Conservation (phyloP, 2,329 filamentous ascomycete species). For the Cytospora mali region DNA sequence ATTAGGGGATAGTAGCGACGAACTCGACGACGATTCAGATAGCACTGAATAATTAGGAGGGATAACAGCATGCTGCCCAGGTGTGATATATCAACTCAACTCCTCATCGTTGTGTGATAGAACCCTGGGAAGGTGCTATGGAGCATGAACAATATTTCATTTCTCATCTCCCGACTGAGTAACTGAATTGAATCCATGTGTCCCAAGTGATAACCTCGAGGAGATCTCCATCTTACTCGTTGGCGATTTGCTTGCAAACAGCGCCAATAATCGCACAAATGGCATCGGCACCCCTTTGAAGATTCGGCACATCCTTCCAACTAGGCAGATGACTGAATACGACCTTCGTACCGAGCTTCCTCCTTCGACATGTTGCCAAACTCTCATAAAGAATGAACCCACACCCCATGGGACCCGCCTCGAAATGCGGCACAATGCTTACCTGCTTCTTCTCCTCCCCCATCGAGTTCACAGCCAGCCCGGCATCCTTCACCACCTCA, state of each 20-base stretch:
- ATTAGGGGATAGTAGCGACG: not conserved
- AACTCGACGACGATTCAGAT: not conserved
- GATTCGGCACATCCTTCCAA: not conserved
- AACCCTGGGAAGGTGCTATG: no score
- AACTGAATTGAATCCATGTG: not conserved
- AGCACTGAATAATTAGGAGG: not conserved
- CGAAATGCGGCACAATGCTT: not conserved
- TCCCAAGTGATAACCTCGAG: no score
- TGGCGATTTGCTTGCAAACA: not conserved
- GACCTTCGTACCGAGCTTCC: not conserved
- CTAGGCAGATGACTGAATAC: not conserved
- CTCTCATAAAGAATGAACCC: not conserved
- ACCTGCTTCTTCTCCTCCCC: not conserved
- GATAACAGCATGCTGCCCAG: no score
- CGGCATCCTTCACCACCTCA: not conserved
- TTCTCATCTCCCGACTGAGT: not conserved
- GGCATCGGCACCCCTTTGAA: not conserved
- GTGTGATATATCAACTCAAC: no score
- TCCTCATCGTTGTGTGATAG: no score
- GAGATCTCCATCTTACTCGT: not conserved
- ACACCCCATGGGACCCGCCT: not conserved
- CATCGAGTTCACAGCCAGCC: not conserved
- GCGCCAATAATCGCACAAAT: not conserved
- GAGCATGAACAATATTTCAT: not conserved
- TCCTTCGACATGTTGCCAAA: not conserved